Evolutionary conservation across 768 basidiomycete species (phyloP).

Genomic region (Dioszegia aurantiaca): DNA sequence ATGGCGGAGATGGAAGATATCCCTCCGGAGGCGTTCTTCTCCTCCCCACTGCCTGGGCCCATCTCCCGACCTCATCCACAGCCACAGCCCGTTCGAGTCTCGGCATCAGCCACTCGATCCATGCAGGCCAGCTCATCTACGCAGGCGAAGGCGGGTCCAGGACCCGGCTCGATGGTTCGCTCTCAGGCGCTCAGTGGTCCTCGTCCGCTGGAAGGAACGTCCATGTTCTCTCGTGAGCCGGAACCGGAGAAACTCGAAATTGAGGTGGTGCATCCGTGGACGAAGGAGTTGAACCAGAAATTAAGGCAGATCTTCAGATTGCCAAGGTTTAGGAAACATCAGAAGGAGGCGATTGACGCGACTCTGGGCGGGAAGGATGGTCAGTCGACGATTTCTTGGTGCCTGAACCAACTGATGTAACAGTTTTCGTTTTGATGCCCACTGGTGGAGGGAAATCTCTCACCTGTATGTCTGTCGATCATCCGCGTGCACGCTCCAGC

Average conservation of each 20-base stretch:
- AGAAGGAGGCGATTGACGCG: conserved; percentile 78
- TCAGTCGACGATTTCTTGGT: conserved; percentile 16
- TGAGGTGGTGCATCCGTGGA: conserved; percentile 47
- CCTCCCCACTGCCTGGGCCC: conserved; percentile 14
- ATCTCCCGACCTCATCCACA: conserved; percentile 14
- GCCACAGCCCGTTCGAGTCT: background rate
- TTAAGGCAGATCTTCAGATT: conserved; percentile 66
- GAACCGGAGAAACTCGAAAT: conserved; percentile 6
- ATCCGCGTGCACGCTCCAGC: background rate
- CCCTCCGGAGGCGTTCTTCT: conserved; percentile 25
- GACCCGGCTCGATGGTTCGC: conserved; percentile 14
- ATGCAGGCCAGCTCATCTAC: conserved; percentile 1
- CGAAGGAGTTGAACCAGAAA: conserved; percentile 59
- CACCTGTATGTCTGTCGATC: conserved; percentile 66
- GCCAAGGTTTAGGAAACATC: conserved; percentile 70
- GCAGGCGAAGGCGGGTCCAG: background rate
- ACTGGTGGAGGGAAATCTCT: conserved; percentile 91
- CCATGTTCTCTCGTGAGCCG: background rate
- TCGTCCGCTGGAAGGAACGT: conserved; percentile 19
- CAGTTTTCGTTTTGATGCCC: conserved; percentile 89
- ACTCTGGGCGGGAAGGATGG: conserved; percentile 71
- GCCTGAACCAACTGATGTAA: background rate
- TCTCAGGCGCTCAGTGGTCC: conserved; percentile 16
- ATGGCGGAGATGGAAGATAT: conserved; percentile 30
- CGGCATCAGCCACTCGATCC: background rate